phyloP scores from a whole-genome alignment of 495 filamentous ascomycete genomes.

The Penicillium canescens region DNA sequence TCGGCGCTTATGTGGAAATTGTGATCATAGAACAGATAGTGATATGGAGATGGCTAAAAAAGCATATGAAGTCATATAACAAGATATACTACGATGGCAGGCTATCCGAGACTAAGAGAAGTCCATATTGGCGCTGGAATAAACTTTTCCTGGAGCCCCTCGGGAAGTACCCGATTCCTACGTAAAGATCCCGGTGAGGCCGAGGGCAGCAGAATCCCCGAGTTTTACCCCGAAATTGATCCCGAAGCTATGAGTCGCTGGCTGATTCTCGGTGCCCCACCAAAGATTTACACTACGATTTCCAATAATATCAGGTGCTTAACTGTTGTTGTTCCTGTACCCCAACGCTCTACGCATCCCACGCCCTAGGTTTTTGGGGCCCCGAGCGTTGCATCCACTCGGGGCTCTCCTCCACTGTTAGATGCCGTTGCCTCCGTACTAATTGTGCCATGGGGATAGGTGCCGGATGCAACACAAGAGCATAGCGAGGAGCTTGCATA shows the following conservation, averaged over 20 bases:
- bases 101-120: too few species aligned
- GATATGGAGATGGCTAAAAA: too few species aligned
- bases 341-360: background rate
- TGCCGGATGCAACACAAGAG: too few species aligned
- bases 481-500: too few species aligned
- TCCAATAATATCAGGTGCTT: constrained; percentile 2
- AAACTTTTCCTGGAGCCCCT: background rate
- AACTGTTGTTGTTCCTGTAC: background rate
- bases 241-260: background rate
- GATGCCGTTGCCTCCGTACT: background rate
- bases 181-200: constrained; percentile 1
- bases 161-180: background rate
- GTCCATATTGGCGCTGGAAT: background rate
- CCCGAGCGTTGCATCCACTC: background rate
- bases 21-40: too few species aligned
- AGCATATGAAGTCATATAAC: too few species aligned
- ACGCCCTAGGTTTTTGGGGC: background rate
- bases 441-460: background rate
- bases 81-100: too few species aligned
- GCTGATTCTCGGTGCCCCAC: background rate
- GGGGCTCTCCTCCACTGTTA: background rate
- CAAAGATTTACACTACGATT: background rate
- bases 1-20: background rate
- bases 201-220: background rate
- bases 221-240: background rate